Base-by-base conservation (phyloP, 2,329 filamentous ascomycete genomes). In the Fusarium nodosum region DNA sequence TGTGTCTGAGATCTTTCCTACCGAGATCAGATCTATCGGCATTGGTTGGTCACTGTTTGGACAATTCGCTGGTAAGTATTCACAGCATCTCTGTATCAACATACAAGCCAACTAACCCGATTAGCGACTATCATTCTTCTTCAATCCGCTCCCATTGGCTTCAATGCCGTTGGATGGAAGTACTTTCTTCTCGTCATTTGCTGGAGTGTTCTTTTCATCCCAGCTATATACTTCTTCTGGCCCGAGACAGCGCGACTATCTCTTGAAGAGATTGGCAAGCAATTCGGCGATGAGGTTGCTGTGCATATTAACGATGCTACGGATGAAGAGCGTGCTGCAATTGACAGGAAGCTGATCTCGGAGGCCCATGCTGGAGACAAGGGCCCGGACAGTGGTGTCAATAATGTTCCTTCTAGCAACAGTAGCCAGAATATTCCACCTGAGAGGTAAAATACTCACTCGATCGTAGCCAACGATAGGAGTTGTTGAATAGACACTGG, bases 21-120 rank as follows among this genome's bases (percentile, higher is more conserved):
- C 82, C 0, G 82, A 85, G 54, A 83, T 86, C 30, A 79, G 84
- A 3, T 80, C 83, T 0, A 86, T 85, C 33, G 84, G 84, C 11
- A 85, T 85, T 78, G 84, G 82, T 1, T 84, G 85, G 72, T 84
- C 82, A 0, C 65, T 86, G 2, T 85, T 86, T 54, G 84, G 83
- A 5, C 83, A 84, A 61, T 84, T 84, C 63, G 80, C 82, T 3
- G 73, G 83, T 69, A 56, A 28, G 64, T 20, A 0, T 2, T 7
- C 10, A 7, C 2, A 18, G 0, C 10, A 11, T 26, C 1, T 1
- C 16, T 9, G 0, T 4, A 4, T 0, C 1, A 0, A 3, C 0
- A 0, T 1, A n/a, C 2, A 12, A 5, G 10, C 28, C 7, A 12
- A 15, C 28, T 46, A 7, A 46, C n/a, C 3, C 20, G 1, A 26